phyloP scores from a whole-genome alignment of 768 basidiomycete species.

The Lanmaoa pseudosensibilis region DNA sequence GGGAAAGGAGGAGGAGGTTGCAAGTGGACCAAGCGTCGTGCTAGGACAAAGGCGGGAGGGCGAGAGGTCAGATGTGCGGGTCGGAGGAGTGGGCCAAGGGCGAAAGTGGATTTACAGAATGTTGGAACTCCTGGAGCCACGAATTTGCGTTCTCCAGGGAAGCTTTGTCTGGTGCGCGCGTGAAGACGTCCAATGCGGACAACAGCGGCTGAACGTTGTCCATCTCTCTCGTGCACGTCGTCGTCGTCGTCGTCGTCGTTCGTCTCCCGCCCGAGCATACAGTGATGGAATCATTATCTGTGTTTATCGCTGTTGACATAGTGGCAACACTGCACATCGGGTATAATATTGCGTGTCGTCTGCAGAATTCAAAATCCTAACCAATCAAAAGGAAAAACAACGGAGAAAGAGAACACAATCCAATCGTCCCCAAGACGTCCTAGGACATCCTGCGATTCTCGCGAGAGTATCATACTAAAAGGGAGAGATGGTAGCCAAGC shows the following conservation, averaged over 20 bases:
- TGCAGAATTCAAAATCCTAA: conserved; percentile 18
- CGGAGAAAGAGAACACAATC: conserved; percentile 13
- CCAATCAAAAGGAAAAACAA: conserved; percentile 8
- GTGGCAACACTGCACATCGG: conserved; percentile 36
- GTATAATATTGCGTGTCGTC: conserved; percentile 29
- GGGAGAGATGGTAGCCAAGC: conserved; percentile 44
- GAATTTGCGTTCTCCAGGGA: conserved; percentile 86
- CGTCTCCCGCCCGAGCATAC: neutral
- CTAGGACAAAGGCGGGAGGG: conserved; percentile 57
- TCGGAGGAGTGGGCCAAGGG: conserved; percentile 57
- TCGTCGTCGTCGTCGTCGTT: conserved; percentile 18
- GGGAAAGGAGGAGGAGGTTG: conserved; percentile 82
- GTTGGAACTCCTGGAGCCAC: conserved; percentile 98
- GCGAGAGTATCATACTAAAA: conserved; percentile 49
- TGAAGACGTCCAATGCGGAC: conserved; percentile 78
- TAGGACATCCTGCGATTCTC: conserved; percentile 24
- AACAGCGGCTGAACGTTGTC: conserved; percentile 69
- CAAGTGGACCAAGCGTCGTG: conserved; percentile 96
- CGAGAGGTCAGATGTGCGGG: conserved; percentile 65
- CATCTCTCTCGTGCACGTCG: conserved; percentile 41
- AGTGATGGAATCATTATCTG: conserved; percentile 23
- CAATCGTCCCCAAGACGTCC: conserved; percentile 28
- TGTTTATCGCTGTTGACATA: conserved; percentile 34
- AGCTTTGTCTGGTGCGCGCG: conserved; percentile 75
- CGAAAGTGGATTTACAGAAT: conserved; percentile 91